Percentiles rank a stretch among this genome's conserved stretches.
phyloP scores from a whole-genome alignment of 2,329 filamentous ascomycete genomes.

The Colletotrichum spaethianum region DNA sequence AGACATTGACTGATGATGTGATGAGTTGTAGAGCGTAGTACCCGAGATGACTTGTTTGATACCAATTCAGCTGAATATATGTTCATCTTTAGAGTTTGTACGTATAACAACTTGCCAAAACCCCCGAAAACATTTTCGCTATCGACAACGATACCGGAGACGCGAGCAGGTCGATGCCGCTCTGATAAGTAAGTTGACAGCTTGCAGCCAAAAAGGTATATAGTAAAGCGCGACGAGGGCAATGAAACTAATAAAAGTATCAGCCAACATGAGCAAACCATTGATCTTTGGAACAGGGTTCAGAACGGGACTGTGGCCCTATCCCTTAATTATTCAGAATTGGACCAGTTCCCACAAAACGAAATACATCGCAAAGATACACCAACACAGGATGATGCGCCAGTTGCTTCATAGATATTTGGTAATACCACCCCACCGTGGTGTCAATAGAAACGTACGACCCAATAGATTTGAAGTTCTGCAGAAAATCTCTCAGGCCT shows the following conservation, averaged over 20 bases:
- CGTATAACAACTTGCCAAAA: not conserved
- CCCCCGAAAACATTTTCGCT: not conserved
- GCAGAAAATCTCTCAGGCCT: slow-evolving; percentile 48
- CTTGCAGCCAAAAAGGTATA: slow-evolving; percentile 16
- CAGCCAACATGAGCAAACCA: not conserved
- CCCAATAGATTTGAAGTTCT: slow-evolving; percentile 46
- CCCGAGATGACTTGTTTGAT: slow-evolving; percentile 25
- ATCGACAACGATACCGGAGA: slow-evolving; percentile 62
- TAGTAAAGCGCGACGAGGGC: slow-evolving; percentile 1
- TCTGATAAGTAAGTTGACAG: slow-evolving; percentile 8
- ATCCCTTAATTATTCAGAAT: slow-evolving; percentile 66
- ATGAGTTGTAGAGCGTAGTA: slow-evolving; percentile 43
- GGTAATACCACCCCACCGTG: slow-evolving; percentile 10
- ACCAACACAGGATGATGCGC: slow-evolving; percentile 64
- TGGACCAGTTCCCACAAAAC: slow-evolving; percentile 67
- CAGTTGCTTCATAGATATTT: slow-evolving; percentile 48
- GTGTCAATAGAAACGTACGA: slow-evolving; percentile 4
- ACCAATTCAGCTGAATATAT: not conserved
- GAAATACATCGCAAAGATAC: slow-evolving; percentile 63
- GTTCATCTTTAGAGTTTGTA: no score
- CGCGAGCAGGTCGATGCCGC: slow-evolving; percentile 55
- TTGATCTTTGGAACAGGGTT: slow-evolving; percentile 55
- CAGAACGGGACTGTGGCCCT: slow-evolving; percentile 63
- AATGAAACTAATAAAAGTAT: slow-evolving; percentile 3
- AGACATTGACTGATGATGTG: slow-evolving; percentile 17